Evolutionary conservation across 345 rosid species (phyloP).

Genomic region (Turritis glabra): DNA sequence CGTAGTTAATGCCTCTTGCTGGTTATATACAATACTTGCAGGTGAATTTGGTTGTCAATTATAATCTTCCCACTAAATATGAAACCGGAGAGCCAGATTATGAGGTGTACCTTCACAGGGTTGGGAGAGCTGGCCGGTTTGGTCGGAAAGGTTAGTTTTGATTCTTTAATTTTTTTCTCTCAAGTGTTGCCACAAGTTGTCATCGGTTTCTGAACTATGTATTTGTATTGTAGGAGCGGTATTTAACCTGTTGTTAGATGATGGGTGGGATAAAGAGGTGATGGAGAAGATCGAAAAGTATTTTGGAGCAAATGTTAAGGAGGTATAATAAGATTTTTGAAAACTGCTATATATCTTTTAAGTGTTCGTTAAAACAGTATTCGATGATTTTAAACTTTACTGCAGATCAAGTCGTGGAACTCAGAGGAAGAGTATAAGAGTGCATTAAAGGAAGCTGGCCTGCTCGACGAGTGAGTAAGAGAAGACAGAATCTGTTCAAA

Average conservation of each 20-base stretch:
- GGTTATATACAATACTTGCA: constrained; percentile 36
- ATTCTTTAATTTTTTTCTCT: not conserved
- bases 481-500: not conserved
- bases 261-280: constrained; percentile 42
- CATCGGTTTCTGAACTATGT: not conserved
- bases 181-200: not conserved
- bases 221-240: constrained; percentile 63
- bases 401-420: constrained; percentile 36
- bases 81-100: constrained; percentile 65
- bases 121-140: constrained; percentile 97
- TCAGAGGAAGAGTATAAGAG: constrained; percentile 38
- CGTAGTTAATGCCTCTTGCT: not conserved
- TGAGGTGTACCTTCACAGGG: constrained; percentile 93
- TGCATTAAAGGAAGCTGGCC: constrained; percentile 39
- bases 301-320: constrained; percentile 48
- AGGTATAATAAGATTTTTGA: constrained; percentile 45
- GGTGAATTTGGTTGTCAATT: constrained; percentile 92
- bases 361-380: not conserved
- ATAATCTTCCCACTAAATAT: constrained; percentile 72
- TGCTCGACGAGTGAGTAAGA: constrained; percentile 28
- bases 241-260: constrained; percentile 67
- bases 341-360: not conserved
- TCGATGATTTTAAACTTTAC: not conserved
- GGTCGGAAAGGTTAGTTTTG: constrained; percentile 76
- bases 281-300: constrained; percentile 78